phyloP scores from a whole-genome alignment of 805 yeast genomes.

The Nakazawaea holstii region DNA sequence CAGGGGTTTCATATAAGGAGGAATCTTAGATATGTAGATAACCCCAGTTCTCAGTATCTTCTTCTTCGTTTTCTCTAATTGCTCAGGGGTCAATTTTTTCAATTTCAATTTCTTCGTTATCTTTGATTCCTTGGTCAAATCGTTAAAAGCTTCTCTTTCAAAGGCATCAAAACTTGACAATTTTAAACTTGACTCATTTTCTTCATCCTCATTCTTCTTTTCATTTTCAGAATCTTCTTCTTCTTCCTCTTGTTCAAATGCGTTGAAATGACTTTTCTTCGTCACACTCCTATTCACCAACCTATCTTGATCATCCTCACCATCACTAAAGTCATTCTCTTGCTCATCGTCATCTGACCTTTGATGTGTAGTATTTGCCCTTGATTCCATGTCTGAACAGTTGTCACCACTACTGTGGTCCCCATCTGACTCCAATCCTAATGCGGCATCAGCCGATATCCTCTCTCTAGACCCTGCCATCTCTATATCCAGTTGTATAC shows the following conservation, averaged over 20 bases:
- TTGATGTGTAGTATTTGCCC: neutral
- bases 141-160: conserved; percentile 13
- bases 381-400: neutral
- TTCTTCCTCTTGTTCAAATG: conserved; percentile 16
- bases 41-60: conserved; percentile 77
- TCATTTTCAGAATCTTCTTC: conserved; percentile 16
- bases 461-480: neutral
- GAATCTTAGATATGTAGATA: conserved; percentile 83
- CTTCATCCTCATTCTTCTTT: conserved; percentile 17
- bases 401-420: neutral
- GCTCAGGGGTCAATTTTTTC: conserved; percentile 51
- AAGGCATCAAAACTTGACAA: conserved; percentile 9
- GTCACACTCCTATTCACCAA: conserved; percentile 1
- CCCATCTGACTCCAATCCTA: conserved; percentile 5
- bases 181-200: conserved; percentile 10
- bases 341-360: neutral
- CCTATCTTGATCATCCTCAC: conserved; percentile 13
- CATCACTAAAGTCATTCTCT: conserved; percentile 10
- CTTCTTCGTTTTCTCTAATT: conserved; percentile 48
- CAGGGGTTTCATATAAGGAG: conserved; percentile 96
- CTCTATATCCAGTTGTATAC: too few relatives aligned
- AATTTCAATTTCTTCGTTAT: conserved; percentile 28
- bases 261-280: conserved; percentile 7
- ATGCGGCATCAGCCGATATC: conserved; percentile 9
- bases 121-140: conserved; percentile 25